Conservation (phyloP, 257 asterid species). For the Penstemon newberryi region DNA sequence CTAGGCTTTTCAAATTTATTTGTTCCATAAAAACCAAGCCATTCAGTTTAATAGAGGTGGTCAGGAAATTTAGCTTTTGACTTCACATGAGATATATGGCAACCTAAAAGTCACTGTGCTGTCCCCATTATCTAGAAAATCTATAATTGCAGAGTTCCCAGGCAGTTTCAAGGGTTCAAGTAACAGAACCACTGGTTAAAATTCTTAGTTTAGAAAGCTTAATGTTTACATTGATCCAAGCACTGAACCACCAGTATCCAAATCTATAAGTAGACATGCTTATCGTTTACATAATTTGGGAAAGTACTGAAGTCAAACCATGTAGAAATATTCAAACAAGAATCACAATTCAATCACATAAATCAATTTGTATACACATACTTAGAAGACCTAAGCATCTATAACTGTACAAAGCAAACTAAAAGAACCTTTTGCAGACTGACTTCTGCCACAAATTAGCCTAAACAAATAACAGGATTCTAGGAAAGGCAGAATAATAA, state of each 20-base stretch:
- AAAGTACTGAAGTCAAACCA: conserved; percentile 14
- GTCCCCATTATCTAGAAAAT: neutral
- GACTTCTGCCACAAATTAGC: conserved; percentile 4
- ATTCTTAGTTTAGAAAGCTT: conserved; percentile 10
- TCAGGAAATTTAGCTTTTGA: neutral
- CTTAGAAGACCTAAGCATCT: conserved; percentile 22
- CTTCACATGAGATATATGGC: conserved; percentile 14
- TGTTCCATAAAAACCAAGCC: neutral
- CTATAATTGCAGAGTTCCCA: conserved; percentile 1
- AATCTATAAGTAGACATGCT: conserved; percentile 15
- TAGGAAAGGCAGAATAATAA: conserved; percentile 26
- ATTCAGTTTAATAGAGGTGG: neutral
- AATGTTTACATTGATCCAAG: neutral
- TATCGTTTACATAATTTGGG: conserved; percentile 14
- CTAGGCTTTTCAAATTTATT: neutral
- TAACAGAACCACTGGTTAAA: neutral
- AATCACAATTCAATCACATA: conserved; percentile 30
- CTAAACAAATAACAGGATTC: conserved; percentile 34
- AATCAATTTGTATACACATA: conserved; percentile 35
- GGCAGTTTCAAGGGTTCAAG: conserved; percentile 15
- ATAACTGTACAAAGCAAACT: neutral
- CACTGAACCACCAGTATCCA: conserved; percentile 10
- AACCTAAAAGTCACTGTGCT: neutral
- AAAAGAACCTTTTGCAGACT: neutral
- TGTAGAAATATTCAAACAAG: conserved; percentile 23